Conservation (phyloP, 345 rosid genomes). For the Hibiscus syriacus region DNA sequence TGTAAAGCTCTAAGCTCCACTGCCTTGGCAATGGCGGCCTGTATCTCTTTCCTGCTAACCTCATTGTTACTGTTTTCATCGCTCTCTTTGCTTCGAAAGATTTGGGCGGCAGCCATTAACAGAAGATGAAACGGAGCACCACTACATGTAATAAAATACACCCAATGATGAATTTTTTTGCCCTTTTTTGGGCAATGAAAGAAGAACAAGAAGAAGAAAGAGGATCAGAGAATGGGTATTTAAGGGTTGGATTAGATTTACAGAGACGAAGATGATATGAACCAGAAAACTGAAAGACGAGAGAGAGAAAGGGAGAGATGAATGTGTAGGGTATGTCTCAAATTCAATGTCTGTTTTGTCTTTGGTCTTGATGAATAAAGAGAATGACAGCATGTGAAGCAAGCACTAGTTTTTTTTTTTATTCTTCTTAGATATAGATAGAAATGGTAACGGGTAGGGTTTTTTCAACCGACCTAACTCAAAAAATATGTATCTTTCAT, state of each 20-base stretch:
- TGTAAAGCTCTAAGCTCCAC: slow-evolving; percentile 79
- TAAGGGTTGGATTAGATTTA: slow-evolving; percentile 29
- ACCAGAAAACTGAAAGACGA: slow-evolving; percentile 18
- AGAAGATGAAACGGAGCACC: slow-evolving; percentile 20
- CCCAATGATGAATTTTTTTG: not conserved
- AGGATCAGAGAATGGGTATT: slow-evolving; percentile 16
- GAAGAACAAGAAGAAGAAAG: slow-evolving; percentile 7
- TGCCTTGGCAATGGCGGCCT: slow-evolving; percentile 85
- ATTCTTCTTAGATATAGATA: no score
- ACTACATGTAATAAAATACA: slow-evolving; percentile 22
- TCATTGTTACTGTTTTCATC: slow-evolving; percentile 23
- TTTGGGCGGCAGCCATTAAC: slow-evolving; percentile 58
- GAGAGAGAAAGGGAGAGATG: slow-evolving; percentile 8
- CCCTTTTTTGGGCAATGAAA: no score
- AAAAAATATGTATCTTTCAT: no score
- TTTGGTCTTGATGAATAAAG: slow-evolving; percentile 26
- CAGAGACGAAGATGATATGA: slow-evolving; percentile 35
- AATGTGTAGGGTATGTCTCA: slow-evolving; percentile 12
- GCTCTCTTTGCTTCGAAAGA: slow-evolving; percentile 26
- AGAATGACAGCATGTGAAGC: slow-evolving; percentile 43
- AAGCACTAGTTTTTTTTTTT: no score
- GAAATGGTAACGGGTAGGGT: no score
- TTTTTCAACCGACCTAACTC: no score
- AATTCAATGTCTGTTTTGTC: slow-evolving; percentile 40
- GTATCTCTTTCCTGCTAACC: slow-evolving; percentile 48